Base-by-base conservation (phyloP, 1,139 yeast species). In the Debaryomyces sp. region DNA sequence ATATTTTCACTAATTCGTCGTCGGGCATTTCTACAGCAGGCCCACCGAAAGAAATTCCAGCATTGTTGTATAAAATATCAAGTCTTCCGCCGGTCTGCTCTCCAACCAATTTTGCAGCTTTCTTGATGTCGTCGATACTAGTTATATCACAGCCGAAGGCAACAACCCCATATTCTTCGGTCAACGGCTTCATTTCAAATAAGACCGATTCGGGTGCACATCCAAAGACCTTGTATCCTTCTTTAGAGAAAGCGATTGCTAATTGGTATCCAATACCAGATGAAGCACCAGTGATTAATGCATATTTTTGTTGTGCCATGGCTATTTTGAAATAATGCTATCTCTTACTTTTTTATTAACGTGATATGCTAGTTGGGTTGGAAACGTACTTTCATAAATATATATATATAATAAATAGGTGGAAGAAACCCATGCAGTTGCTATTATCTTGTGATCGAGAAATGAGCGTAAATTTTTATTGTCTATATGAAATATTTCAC, bases 261-360 rank as follows among this genome's bases (percentile, higher is more conserved):
- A 72, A 43, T 15, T 64, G 63, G 48, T 60, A 68, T 2, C 78
- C 78, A 47, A 73, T 73, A 3, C 78, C 78, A 9, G 73, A 65
- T 3, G 76, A 68, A 2, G 77, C 76, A 3, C 78, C 78, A 1
- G 74, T 65, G 22, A 73, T 58, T 5, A 73, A 60, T 9, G 77
- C 78, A 55, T 61, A 48, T 23, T 48, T 48, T 15, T 44, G 45
- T 41, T 33, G 33, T 36, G 24, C 1, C 45, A 42, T n/a, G n/a
- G n/a, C n/a, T 41, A 13, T 9, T 26, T 6, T 32, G 12, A 4
- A 9, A 15, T 18, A 5, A 17, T 15, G 4, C 6, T 15, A 12
- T 35, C 21, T 17, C 12, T 9, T 4, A 34, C 21, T n/a, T 7
- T 9, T 35, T 17, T 10, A n/a, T 2, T 17, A 6, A 21, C 9